phyloP scores from a whole-genome alignment of 2,329 filamentous ascomycete species.

The Teratosphaeria gauchensis region DNA sequence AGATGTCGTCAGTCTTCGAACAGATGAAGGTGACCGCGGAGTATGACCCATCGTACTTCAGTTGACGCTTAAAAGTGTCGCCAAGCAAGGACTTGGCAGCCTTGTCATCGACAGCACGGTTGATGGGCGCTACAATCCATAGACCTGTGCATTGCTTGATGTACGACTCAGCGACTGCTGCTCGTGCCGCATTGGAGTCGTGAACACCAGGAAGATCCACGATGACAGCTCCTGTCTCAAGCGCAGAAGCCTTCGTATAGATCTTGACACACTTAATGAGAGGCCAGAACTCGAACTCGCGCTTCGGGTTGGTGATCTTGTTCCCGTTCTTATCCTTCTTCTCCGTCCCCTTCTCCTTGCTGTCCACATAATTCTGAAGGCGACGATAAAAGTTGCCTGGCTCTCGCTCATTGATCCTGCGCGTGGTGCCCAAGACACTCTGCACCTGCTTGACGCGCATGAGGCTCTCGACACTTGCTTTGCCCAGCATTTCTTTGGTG shows the following conservation, averaged over 20 bases:
- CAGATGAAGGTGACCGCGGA: constrained; percentile 51
- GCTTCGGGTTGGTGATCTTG: constrained; percentile 24
- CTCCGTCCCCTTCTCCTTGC: constrained; percentile 39
- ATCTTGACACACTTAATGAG: constrained; percentile 47
- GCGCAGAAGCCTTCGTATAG: constrained; percentile 39
- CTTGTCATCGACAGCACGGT: constrained; percentile 50
- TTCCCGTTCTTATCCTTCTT: constrained; percentile 21
- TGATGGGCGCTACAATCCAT: constrained; percentile 56
- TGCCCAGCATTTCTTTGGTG: constrained; percentile 31
- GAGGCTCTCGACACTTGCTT: constrained; percentile 32
- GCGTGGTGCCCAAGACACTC: constrained; percentile 39
- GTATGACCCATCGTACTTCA: constrained; percentile 50
- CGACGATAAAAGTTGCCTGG: constrained; percentile 35
- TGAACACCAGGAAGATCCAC: constrained; percentile 52
- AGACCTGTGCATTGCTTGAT: constrained; percentile 51
- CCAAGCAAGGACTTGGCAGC: constrained; percentile 48
- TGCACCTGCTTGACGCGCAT: constrained; percentile 32
- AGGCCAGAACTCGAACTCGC: constrained; percentile 38
- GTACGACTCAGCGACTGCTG: constrained; percentile 48
- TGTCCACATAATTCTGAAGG: constrained; percentile 46
- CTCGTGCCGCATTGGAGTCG: constrained; percentile 51
- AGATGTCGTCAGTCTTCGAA: constrained; percentile 54
- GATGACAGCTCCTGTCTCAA: constrained; percentile 46
- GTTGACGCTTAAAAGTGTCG: constrained; percentile 47
- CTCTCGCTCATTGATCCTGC: constrained; percentile 29